Conservation (phyloP, 140 eudicot genomes). For the Erigeron philadelphicus region DNA sequence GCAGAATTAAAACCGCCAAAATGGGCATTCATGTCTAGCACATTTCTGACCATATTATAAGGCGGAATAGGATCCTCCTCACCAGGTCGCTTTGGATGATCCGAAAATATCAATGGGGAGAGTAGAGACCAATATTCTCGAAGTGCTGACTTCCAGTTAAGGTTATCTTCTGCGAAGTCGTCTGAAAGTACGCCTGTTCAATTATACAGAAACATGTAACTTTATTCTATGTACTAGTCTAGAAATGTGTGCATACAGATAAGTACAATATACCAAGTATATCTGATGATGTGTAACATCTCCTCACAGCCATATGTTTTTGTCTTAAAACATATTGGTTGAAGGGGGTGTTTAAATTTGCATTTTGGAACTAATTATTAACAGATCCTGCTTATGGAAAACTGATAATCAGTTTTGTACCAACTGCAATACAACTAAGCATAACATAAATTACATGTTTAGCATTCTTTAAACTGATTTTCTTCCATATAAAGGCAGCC, state of each 20-base stretch:
- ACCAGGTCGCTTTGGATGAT: constrained; percentile 98
- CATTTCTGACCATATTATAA: constrained; percentile 91
- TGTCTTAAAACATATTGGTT: not conserved
- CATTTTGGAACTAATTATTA: too few relatives aligned
- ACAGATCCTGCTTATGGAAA: too few relatives aligned
- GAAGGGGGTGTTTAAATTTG: not conserved
- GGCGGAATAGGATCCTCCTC: constrained; percentile 99
- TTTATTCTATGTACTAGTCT: not conserved
- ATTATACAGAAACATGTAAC: not conserved
- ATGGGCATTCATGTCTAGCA: constrained; percentile 91
- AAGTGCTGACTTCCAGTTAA: constrained; percentile 68
- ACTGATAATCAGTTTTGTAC: not conserved
- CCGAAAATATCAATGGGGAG: constrained; percentile 90
- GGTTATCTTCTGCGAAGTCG: constrained; percentile 64
- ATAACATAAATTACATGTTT: not conserved
- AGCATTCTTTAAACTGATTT: not conserved
- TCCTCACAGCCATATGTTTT: not conserved
- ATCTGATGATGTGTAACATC: not conserved
- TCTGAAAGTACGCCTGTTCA: constrained; percentile 59
- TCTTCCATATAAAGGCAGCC: not conserved
- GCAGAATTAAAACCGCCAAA: constrained; percentile 90
- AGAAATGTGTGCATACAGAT: not conserved
- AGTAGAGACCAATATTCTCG: constrained; percentile 83
- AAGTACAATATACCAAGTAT: not conserved
- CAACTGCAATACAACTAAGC: not conserved